These are phyloP conservation scores for Carex kokanica DNA, from an alignment of 176 grass and related monocot genomes.

Conservation along the genomic window DNA sequence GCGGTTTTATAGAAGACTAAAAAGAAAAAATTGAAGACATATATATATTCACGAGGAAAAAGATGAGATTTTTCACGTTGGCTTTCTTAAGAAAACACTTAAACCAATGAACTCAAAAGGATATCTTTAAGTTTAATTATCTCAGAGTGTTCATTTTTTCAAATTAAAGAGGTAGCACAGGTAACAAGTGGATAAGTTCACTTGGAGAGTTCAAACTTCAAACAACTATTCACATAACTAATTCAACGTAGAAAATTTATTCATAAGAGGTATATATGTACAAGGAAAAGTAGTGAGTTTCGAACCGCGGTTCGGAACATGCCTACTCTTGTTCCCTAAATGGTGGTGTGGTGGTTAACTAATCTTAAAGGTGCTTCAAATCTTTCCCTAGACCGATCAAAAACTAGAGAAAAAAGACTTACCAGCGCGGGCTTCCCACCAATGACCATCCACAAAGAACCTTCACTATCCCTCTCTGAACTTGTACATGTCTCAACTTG, in stretches of 20 bases:
- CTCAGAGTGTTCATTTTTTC: neutral
- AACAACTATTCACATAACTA: neutral
- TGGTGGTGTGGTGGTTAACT: neutral
- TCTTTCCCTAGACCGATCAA: neutral
- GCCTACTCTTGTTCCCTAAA: too few relatives aligned
- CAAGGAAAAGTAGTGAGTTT: neutral
- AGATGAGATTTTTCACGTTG: too few relatives aligned
- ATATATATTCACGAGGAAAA: too few relatives aligned
- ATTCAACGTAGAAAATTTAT: neutral
- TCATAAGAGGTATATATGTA: neutral
- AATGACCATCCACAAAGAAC: slow-evolving; percentile 84
- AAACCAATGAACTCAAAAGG: too few relatives aligned
- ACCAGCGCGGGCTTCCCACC: slow-evolving; percentile 58
- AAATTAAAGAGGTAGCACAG: neutral
- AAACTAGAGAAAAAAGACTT: slow-evolving; percentile 11
- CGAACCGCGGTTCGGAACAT: too few relatives aligned
- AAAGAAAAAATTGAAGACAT: neutral
- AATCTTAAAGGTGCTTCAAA: slow-evolving; percentile 5
- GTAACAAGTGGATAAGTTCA: neutral
- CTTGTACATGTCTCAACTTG: slow-evolving; percentile 39
- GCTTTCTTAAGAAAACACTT: too few relatives aligned
- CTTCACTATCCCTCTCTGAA: slow-evolving; percentile 43
- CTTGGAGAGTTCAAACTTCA: neutral
- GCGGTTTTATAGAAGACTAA: neutral
- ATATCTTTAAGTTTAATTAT: neutral